These are phyloP conservation scores for Pseudocercospora macadamiae DNA, from an alignment of 2,329 filamentous ascomycete species.

Conservation along the genomic window DNA sequence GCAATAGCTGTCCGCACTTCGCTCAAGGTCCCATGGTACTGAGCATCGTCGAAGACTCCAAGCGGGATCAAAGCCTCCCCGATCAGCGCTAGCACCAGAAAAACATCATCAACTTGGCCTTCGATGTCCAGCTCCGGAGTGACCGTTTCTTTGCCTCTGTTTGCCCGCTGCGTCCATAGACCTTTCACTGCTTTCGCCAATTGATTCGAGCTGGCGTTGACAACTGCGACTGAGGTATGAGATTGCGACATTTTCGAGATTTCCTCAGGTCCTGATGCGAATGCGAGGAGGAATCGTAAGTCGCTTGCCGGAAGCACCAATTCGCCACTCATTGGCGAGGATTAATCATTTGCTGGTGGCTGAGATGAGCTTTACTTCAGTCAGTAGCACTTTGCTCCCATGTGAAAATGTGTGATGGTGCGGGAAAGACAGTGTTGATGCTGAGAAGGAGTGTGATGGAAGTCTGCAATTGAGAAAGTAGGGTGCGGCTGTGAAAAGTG, in stretches of 20 bases:
- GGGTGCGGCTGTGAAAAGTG: conserved; percentile 5
- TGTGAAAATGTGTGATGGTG: not conserved
- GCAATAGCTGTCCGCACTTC: conserved; percentile 20
- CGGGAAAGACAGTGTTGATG: not conserved
- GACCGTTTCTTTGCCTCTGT: not conserved
- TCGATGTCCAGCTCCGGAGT: conserved; percentile 7
- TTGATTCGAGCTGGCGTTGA: conserved; percentile 2
- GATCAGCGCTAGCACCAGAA: conserved; percentile 24
- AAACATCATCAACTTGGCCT: conserved; percentile 23
- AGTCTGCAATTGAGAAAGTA: not conserved
- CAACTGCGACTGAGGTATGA: not conserved
- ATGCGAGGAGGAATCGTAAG: not conserved
- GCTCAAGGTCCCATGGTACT: conserved; percentile 16
- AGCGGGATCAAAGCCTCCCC: conserved; percentile 21
- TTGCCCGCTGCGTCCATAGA: conserved; percentile 13
- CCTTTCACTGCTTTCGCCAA: conserved; percentile 14
- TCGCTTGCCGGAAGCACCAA: not conserved
- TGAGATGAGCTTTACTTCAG: not conserved
- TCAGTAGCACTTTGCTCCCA: not conserved
- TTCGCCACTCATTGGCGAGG: not conserved
- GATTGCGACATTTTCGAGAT: not conserved
- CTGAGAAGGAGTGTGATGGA: not conserved
- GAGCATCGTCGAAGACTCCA: conserved; percentile 18
- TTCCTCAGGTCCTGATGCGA: not conserved
- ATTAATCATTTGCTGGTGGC: not conserved